Evolutionary conservation across 768 basidiomycete species (phyloP), one percentile per base, ranked within the genome.

Genomic region (Phaffia tasmanica): DNA sequence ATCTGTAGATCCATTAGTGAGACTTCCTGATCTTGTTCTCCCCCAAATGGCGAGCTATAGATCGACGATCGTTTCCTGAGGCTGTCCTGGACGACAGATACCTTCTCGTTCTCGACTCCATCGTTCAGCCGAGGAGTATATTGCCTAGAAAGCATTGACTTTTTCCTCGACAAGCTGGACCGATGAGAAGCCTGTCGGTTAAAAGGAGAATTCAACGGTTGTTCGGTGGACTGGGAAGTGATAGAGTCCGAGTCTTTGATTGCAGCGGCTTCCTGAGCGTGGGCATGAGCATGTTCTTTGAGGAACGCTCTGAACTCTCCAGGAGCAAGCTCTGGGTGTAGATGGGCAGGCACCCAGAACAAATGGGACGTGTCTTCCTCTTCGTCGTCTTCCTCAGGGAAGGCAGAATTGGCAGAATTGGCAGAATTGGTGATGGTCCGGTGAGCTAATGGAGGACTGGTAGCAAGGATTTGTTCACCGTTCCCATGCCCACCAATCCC

Each of bases 241-340:
- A 55, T 23, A 21, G 53, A 11, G 18, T 61, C 67, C 1, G 60
- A 51, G 7, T 35, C 62, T n/a, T 63, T 53, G 50, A 5, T 42
- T 4, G 35, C 35, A 11, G 51, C 62, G 29, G 62, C 50, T 51
- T 68, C 56, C 15, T 63, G 67, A 42, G 62, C 74, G 64, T 75
- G 71, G 4, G 73, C 63, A 48, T 85, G 83, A 15, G 91, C 83
- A 78, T 98, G 95, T 72, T 94, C 89, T 76, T 92, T 88, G 71
- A 99, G 83, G 75, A 99, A 97, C 15, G 85, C 87, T 61, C 89
- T 84, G 77, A 99, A 99, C 76, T 98, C 92, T 57, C 85, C 87
- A 27, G 95, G 95, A 0, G 93, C 94, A 73, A 99, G 88, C 79
- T 99, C 95, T 35, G 95, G 95, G 75, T 98, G 95, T 47, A 97